Base-by-base conservation (phyloP, 1,284 basidiomycete genomes). In the Cutaneotrichosporon mucoides region DNA sequence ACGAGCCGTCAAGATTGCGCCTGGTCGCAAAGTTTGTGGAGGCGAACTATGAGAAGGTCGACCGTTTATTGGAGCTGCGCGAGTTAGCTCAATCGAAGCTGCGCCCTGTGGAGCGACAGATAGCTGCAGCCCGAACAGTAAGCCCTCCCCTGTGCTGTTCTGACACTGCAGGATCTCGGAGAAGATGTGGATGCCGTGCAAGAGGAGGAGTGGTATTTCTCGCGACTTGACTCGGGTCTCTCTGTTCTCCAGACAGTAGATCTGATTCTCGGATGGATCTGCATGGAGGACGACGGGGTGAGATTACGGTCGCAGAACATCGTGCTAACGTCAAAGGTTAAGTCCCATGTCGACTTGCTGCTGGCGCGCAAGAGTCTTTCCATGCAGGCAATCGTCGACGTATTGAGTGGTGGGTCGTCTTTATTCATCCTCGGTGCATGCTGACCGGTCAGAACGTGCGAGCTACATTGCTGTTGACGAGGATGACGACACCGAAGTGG, bases 201-300 rank as follows among this genome's bases (percentile, higher is more conserved):
- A 62, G 86, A 90, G 67, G 88, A 89, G 41, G 75, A 86, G 36
- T 88, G 87, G 81, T 97, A 98, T 76, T 79, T 97, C 16, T 84
- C 86, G 15, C 84, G 89, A 44, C 78, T 98, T 34, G 92, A 96
- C 57, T 85, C 86, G 2, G 96, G 95, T 0, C 78, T 97, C 40
- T 94, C 90, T 72, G 88, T 88, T 1, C 76, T 99, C 9, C 95
- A 99, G 71, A 89, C 88, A 13, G 84, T 90, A 24, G 95, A 98
- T 76, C 96, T 94, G 64, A 87, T 97, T 53, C 77, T 98, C 35
- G 93, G 89, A 1, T 99, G 96, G 96, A 78, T 98, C 35, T 84
- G 86, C 59, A 96, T 98, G 92, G 96, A 99, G 79, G 96, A 99
- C 68, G 96, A 99, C 69, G 96, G 93, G 37, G 92, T 94, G 79